Conservation (phyloP, 1,139 yeast genomes). For the Lodderomyces elongisporus region DNA sequence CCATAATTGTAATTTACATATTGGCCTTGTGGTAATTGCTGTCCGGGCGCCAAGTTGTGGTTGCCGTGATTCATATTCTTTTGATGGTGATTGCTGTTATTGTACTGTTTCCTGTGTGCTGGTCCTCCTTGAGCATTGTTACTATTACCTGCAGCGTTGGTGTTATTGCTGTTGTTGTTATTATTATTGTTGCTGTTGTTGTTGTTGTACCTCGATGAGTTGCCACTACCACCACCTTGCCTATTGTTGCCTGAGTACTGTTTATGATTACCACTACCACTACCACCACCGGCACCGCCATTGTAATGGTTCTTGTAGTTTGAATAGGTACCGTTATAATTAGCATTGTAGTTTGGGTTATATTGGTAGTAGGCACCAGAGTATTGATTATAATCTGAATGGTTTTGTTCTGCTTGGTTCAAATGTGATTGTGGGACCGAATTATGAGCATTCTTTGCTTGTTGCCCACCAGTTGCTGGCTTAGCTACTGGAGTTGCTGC, state of each 20-base stretch:
- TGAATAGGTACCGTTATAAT: neutral
- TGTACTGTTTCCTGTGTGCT: constrained; percentile 2
- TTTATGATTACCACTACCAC: constrained; percentile 1
- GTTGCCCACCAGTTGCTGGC: too few species aligned
- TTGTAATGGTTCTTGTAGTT: neutral
- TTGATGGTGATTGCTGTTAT: constrained; percentile 1
- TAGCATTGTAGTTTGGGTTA: neutral
- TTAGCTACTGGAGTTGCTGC: too few species aligned
- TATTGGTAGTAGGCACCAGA: neutral
- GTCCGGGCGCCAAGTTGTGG: constrained; percentile 4
- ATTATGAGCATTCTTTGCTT: too few species aligned
- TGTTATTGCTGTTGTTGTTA: too few species aligned
- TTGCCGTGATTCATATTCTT: constrained; percentile 1
- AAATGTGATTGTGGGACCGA: too few species aligned
- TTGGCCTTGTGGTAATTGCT: constrained; percentile 3
- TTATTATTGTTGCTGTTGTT: constrained; percentile 4
- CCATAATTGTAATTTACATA: neutral
- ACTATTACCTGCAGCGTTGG: too few species aligned
- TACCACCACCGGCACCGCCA: neutral
- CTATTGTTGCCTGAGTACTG: constrained; percentile 3
- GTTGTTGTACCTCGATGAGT: constrained; percentile 1
- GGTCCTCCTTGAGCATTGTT: too few species aligned
- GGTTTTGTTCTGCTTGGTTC: too few species aligned
- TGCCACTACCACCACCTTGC: neutral
- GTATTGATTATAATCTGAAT: too few species aligned